These are phyloP conservation scores for Phlegmacium glaucopus DNA, from an alignment of 768 basidiomycete species.

Conservation along the genomic window DNA sequence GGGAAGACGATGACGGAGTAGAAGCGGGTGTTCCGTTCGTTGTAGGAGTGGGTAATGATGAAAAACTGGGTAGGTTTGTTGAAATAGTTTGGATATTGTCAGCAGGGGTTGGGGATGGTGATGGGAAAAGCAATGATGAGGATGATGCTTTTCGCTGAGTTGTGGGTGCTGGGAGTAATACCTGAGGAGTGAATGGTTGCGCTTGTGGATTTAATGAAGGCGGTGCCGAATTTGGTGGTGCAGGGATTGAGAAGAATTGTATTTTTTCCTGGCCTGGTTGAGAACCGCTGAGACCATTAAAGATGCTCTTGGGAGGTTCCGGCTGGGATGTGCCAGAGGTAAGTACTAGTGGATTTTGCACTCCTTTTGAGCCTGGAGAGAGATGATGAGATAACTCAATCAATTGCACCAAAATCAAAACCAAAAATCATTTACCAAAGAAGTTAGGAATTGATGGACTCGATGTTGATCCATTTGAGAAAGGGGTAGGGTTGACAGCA, in stretches of 20 bases:
- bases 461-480: neutral
- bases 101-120: constrained; percentile 4
- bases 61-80: constrained; percentile 1
- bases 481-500: neutral
- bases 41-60: neutral
- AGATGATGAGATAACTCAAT: neutral
- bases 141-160: neutral
- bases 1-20: neutral
- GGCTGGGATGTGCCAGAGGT: neutral
- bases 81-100: constrained; percentile 4
- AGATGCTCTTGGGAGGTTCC: constrained; percentile 3
- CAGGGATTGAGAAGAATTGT: neutral
- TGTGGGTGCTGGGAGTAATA: neutral
- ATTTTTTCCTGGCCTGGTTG: neutral
- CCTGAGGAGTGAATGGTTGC: constrained; percentile 17
- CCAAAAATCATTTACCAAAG: constrained; percentile 9
- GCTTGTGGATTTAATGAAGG: constrained; percentile 17
- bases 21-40: constrained; percentile 6
- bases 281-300: constrained; percentile 3
- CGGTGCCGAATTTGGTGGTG: constrained; percentile 9
- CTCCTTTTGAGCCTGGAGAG: neutral
- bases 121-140: constrained; percentile 4
- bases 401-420: neutral
- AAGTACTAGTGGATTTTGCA: neutral
- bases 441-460: neutral